Conservation (phyloP, 441 rosid genomes). For the Jatropha multifida region DNA sequence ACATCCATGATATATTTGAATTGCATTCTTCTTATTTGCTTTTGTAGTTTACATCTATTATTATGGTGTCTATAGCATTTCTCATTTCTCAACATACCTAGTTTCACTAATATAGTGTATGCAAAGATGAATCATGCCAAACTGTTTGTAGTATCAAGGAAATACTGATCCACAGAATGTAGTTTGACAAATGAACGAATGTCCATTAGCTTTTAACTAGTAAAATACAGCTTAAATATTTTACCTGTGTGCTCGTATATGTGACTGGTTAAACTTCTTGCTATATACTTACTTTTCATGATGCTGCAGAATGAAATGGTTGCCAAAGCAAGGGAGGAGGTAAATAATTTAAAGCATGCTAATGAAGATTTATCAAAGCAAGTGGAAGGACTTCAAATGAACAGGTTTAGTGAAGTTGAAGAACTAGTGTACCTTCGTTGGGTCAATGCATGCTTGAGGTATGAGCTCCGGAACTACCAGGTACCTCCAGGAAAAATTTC, state of each 20-base stretch:
- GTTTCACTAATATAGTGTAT: neutral
- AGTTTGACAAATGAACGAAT: no score
- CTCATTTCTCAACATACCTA: neutral
- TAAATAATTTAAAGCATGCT: constrained; percentile 65
- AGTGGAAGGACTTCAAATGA: constrained; percentile 98
- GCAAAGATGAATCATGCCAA: neutral
- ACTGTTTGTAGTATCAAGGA: neutral
- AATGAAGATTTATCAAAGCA: constrained; percentile 90
- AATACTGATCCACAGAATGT: neutral
- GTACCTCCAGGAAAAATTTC: constrained; percentile 82
- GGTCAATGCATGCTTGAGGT: constrained; percentile 97
- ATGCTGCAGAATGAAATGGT: constrained; percentile 68
- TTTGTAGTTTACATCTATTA: neutral
- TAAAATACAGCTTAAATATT: neutral
- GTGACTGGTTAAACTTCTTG: constrained; percentile 2
- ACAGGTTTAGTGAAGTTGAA: constrained; percentile 95
- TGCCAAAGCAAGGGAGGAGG: constrained; percentile 76
- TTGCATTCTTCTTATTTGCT: neutral
- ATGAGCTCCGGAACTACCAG: constrained; percentile 86
- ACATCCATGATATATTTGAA: constrained; percentile 5
- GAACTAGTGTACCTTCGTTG: constrained; percentile 97
- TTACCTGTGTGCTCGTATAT: neutral
- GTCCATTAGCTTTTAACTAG: neutral
- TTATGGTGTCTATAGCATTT: no score
- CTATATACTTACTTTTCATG: constrained; percentile 16